Base-by-base conservation (phyloP, 768 basidiomycete genomes). In the Leccinum boreale region DNA sequence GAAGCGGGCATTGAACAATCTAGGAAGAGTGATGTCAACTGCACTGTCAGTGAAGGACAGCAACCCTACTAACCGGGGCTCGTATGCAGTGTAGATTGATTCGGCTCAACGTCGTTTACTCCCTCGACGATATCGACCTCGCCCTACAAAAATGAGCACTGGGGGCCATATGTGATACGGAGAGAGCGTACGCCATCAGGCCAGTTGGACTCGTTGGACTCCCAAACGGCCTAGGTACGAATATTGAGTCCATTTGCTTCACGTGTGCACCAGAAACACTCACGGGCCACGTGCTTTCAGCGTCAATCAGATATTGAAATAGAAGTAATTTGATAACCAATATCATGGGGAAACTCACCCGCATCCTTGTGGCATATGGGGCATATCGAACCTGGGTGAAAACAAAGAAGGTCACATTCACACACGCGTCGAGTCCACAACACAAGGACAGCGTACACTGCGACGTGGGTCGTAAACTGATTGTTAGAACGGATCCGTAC, bases 11-110 rank as follows among this genome's bases (percentile, higher is more conserved):
- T 74, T 3, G 66, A 56, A 46, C 71, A 73, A 45, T 57, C 71
- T 72, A 49, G 12, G 5, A 35, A 29, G 15, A 33, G 8, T 29
- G 2, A 21, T 15, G 19, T 55, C n/a, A 56, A 24, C 26, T n/a
- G 36, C 23, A 3, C 23, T 11, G 5, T 39, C 15, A 11, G 19
- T 26, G 8, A 12, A 6, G 17, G 19, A 24, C 14, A 21, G 36
- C 9, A 49, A 24, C 24, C 17, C 5, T 29, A 52, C 74, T 49
- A 57, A 79, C 83, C 73, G 11, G 81, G 61, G 55, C 72, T 74
- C 5, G 85, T 86, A 67, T 88, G 87, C 39, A 88, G 72, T 0
- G 84, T 81, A 2, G 76, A 74, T 57, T 77, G 74, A 63, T 85
- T 82, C 3, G 81, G 77, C 14, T 70, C 70, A 54, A 79, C 73